phyloP scores from a whole-genome alignment of 305 asterid genomes.

The Fraxinus xanthoxyloides region DNA sequence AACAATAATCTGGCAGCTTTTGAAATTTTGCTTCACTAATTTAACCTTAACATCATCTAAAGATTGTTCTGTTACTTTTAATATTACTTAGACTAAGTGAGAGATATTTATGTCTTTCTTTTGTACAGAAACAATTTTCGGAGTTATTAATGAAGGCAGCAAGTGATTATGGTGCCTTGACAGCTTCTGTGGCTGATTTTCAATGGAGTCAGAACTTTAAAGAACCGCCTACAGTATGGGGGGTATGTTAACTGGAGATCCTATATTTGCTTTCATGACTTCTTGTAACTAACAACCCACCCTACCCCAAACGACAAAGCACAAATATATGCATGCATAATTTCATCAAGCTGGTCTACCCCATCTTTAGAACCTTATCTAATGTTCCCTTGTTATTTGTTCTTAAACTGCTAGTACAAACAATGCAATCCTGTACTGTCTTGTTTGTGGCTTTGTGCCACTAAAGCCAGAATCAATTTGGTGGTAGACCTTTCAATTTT shows the following conservation, averaged over 20 bases:
- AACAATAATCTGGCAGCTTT: background rate
- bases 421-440: background rate
- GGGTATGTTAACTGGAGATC: conserved; percentile 51
- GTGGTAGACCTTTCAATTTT: background rate
- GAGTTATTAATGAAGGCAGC: conserved; percentile 95
- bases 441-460: background rate
- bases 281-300: background rate
- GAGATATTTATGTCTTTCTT: conserved; percentile 5
- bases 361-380: background rate
- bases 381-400: background rate
- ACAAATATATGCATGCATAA: background rate
- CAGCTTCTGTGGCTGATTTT: conserved; percentile 87
- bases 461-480: background rate
- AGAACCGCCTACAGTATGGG: conserved; percentile 98
- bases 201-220: conserved; percentile 97
- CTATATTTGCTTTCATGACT: background rate
- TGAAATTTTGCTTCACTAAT: background rate
- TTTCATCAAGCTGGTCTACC: background rate
- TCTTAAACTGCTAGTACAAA: background rate
- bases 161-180: conserved; percentile 92
- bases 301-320: background rate
- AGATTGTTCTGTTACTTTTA: background rate
- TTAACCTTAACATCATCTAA: background rate
- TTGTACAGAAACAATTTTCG: conserved; percentile 86
- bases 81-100: background rate